Evolutionary conservation across 768 basidiomycete species (phyloP).

Genomic region (Pulveroboletus sp.): DNA sequence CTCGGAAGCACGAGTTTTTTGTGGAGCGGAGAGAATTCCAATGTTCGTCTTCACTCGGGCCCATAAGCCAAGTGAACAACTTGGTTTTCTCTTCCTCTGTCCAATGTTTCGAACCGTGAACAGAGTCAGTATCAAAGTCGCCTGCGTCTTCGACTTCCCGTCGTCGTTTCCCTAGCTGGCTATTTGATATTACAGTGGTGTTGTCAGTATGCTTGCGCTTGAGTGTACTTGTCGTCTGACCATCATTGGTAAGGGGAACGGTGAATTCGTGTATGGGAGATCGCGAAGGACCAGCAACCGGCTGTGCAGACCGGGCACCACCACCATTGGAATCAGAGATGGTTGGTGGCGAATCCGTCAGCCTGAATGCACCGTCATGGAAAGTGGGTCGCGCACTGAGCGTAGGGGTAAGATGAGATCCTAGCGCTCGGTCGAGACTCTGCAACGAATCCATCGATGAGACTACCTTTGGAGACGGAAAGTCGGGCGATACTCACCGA

Average conservation of each 20-base stretch:
- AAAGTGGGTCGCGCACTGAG: constrained; percentile 32
- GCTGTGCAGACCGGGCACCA: constrained; percentile 24
- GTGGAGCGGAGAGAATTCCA: constrained; percentile 77
- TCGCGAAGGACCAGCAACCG: constrained; percentile 27
- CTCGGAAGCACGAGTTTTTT: constrained; percentile 80
- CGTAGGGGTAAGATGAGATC: constrained; percentile 45
- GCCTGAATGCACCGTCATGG: constrained; percentile 28
- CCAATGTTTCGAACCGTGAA: constrained; percentile 78
- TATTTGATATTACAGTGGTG: constrained; percentile 13
- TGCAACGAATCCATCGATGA: constrained; percentile 29
- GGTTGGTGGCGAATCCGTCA: constrained; percentile 32
- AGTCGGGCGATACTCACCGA: constrained; percentile 45
- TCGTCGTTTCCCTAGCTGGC: constrained; percentile 29
- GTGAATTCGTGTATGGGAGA: constrained; percentile 35
- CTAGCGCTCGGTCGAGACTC: constrained; percentile 62
- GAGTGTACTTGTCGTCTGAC: constrained; percentile 16
- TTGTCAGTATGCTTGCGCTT: constrained; percentile 51
- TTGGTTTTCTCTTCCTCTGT: constrained; percentile 80
- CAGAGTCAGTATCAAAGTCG: constrained; percentile 34
- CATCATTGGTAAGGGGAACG: constrained; percentile 28
- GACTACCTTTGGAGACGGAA: constrained; percentile 22
- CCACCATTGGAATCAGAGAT: constrained; percentile 28
- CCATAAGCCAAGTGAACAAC: constrained; percentile 80
- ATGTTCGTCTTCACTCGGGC: constrained; percentile 64
- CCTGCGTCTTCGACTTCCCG: constrained; percentile 27